Conservation (phyloP, 2,329 filamentous ascomycete genomes). For the Capronia coronata region DNA sequence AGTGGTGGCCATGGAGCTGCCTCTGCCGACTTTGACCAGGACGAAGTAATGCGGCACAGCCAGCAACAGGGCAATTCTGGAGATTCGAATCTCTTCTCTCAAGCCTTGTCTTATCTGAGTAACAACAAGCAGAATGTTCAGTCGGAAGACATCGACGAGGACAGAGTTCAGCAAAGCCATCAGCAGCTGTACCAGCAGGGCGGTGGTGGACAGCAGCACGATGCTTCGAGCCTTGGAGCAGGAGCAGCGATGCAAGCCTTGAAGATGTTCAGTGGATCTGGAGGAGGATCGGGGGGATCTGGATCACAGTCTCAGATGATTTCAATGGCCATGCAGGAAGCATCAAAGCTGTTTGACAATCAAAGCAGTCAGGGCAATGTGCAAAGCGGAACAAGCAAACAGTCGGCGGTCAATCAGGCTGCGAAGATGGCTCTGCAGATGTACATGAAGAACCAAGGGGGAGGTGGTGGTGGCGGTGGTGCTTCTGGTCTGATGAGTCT, state of each 20-base stretch:
- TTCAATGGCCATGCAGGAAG: conserved; percentile 80
- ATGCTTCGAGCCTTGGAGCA: conserved; percentile 42
- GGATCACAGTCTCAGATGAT: conserved; percentile 72
- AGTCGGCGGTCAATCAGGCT: conserved; percentile 70
- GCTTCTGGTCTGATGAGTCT: conserved; percentile 49
- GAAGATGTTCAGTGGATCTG: conserved; percentile 55
- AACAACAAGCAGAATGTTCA: conserved; percentile 47
- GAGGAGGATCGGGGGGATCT: conserved; percentile 32
- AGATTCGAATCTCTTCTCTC: conserved; percentile 52
- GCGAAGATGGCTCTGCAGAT: conserved; percentile 85
- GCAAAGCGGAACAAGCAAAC: conserved; percentile 61
- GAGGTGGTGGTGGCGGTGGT: conserved; percentile 45
- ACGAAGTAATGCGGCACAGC: conserved; percentile 51
- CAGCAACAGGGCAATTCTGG: conserved; percentile 47
- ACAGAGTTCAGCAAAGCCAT: conserved; percentile 59
- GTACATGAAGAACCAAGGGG: conserved; percentile 72
- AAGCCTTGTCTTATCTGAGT: conserved; percentile 50
- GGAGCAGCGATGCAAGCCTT: conserved; percentile 51
- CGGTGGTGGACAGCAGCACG: conserved; percentile 42
- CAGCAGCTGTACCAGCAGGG: conserved; percentile 62
- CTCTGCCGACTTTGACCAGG: conserved; percentile 45
- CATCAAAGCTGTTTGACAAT: conserved; percentile 66
- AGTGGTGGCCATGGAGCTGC: conserved; percentile 3
- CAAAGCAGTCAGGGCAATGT: conserved; percentile 52
- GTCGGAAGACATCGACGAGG: conserved; percentile 51